These are phyloP conservation scores for Phytophthora tubulina DNA, from an alignment of 352 stramenopile genomes.

Conservation along the genomic window DNA sequence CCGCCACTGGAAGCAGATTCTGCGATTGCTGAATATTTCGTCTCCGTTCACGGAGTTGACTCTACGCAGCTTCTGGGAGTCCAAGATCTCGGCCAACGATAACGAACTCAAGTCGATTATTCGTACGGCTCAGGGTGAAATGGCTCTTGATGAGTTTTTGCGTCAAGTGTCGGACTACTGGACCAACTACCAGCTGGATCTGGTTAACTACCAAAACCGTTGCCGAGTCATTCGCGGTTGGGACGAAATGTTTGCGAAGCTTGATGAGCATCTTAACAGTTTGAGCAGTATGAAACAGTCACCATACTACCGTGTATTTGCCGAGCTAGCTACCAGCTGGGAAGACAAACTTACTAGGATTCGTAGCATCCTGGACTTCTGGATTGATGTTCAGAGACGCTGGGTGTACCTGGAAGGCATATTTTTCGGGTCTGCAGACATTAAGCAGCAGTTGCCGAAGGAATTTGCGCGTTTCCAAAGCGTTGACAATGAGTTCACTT, in stretches of 20 bases:
- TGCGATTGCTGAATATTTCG: conserved; percentile 94
- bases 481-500: conserved; percentile 99
- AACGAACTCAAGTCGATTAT: conserved; percentile 98
- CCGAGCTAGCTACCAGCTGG: conserved; percentile 97
- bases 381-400: conserved; percentile 99
- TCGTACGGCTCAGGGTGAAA: conserved; percentile 98
- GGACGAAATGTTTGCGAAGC: conserved; percentile 99
- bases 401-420: conserved; percentile 99
- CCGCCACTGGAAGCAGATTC: conserved; percentile 98
- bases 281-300: conserved; percentile 99
- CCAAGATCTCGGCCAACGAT: conserved; percentile 92
- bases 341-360: conserved; percentile 98
- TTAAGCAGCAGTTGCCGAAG: conserved; percentile 98
- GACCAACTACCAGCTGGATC: conserved; percentile 91
- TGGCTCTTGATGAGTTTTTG: conserved; percentile 99
- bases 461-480: conserved; percentile 99
- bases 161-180: conserved; percentile 94
- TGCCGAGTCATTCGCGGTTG: conserved; percentile 98
- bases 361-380: conserved; percentile 97
- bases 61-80: conserved; percentile 98
- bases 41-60: conserved; percentile 96
- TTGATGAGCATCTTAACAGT: conserved; percentile 99
- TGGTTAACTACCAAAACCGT: conserved; percentile 94
- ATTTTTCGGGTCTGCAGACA: conserved; percentile 98
- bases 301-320: conserved; percentile 99